A percentile compares a stretch with the other conserved stretches of the same genome.
Conservation (phyloP, 768 basidiomycete genomes). For the Lactifluus hygrophoroides region DNA sequence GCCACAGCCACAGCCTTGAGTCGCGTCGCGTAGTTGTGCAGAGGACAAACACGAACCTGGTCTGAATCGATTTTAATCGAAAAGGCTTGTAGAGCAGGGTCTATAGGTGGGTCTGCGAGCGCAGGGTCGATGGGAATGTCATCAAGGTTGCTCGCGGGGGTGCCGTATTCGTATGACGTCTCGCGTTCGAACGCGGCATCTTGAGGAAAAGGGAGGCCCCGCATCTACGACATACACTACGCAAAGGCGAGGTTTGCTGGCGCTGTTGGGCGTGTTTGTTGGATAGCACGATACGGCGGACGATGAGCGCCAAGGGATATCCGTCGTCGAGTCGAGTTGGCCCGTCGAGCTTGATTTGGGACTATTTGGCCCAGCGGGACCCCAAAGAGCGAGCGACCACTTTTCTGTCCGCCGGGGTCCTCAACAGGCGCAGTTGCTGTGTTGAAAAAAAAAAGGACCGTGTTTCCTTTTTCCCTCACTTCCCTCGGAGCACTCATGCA, state of each 20-base stretch:
- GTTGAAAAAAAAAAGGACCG: not conserved
- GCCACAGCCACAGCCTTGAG: constrained; percentile 21
- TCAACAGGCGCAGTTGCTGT: not conserved
- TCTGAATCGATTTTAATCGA: constrained; percentile 17
- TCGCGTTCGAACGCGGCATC: constrained; percentile 44
- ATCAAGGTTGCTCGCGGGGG: constrained; percentile 43
- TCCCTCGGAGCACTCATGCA: not conserved
- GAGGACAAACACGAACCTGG: constrained; percentile 32
- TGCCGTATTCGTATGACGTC: constrained; percentile 49
- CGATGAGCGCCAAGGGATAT: constrained; percentile 12
- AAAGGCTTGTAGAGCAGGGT: constrained; percentile 40
- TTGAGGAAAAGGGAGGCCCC: constrained; percentile 50
- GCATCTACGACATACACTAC: constrained; percentile 34
- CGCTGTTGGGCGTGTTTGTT: not conserved
- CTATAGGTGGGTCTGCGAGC: constrained; percentile 44
- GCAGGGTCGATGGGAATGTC: constrained; percentile 80
- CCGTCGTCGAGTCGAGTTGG: constrained; percentile 17
- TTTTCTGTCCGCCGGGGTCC: constrained; percentile 16
- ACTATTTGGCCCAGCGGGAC: constrained; percentile 15
- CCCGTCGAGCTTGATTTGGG: constrained; percentile 20
- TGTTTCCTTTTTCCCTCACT: not conserved
- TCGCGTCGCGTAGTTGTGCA: constrained; percentile 18
- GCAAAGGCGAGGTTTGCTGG: not conserved
- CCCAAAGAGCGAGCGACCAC: not conserved
- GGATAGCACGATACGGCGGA: constrained; percentile 2